These are phyloP conservation scores for Lagerstroemia speciosa DNA, from an alignment of 345 rosid species.

Conservation along the genomic window DNA sequence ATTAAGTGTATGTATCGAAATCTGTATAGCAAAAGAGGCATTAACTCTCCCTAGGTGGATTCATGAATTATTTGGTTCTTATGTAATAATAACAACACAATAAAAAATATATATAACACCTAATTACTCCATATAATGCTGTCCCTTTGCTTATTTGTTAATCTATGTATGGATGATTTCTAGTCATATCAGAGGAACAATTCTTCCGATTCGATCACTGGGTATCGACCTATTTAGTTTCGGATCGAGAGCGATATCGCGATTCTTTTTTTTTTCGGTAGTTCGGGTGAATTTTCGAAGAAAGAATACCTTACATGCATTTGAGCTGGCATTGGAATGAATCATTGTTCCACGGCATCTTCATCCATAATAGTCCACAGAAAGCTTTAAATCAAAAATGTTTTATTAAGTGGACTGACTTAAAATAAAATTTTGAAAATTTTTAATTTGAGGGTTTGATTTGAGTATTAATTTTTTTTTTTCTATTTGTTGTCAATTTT, in stretches of 20 bases:
- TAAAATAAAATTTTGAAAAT: too few species aligned
- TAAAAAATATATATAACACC: neutral
- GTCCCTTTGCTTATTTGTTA: neutral
- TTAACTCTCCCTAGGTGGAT: conserved; percentile 3
- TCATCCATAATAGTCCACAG: neutral
- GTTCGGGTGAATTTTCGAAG: too few species aligned
- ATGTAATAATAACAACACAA: neutral
- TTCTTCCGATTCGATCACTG: too few species aligned
- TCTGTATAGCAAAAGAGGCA: conserved; percentile 11
- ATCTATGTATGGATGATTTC: too few species aligned
- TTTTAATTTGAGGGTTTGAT: neutral
- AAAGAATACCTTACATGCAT: too few species aligned
- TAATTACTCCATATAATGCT: neutral
- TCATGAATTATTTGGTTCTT: neutral
- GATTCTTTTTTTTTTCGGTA: too few species aligned
- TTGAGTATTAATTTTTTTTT: neutral
- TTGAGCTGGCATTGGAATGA: too few species aligned
- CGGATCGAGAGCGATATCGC: too few species aligned
- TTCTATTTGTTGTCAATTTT: neutral
- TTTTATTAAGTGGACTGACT: neutral
- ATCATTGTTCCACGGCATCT: neutral
- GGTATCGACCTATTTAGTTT: too few species aligned
- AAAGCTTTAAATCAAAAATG: too few species aligned
- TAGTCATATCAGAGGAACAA: too few species aligned
- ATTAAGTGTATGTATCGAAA: conserved; percentile 4